Conservation (phyloP, 768 basidiomycete genomes). For the Leucosporidium scottii region DNA sequence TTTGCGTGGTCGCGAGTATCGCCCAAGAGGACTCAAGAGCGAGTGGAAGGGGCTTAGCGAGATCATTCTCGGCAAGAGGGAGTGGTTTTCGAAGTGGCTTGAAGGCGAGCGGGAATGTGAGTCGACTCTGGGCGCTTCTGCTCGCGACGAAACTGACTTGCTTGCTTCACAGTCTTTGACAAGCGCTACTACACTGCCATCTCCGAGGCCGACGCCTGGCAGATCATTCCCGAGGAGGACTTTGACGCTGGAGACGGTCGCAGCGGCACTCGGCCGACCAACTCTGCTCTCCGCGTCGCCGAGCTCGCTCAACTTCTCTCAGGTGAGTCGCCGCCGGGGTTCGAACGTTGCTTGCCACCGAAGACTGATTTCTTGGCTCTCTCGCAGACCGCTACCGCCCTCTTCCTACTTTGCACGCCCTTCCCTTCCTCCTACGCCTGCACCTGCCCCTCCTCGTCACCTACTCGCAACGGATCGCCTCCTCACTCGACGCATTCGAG, state of each 20-base stretch:
- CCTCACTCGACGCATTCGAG: constrained; percentile 90
- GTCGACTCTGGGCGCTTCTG: constrained; percentile 39
- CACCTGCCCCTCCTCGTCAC: constrained; percentile 76
- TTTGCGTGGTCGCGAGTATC: constrained; percentile 63
- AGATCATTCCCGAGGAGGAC: constrained; percentile 60
- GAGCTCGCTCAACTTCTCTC: constrained; percentile 86
- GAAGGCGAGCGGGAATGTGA: constrained; percentile 79
- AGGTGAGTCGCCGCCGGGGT: constrained; percentile 47
- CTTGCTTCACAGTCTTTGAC: constrained; percentile 60
- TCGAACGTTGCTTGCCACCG: not conserved
- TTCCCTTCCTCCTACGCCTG: constrained; percentile 69
- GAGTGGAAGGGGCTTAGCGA: constrained; percentile 73
- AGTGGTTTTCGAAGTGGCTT: constrained; percentile 90
- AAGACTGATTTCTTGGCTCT: not conserved
- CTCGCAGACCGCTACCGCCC: constrained; percentile 64
- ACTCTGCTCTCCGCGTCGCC: constrained; percentile 74
- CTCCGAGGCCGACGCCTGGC: constrained; percentile 74
- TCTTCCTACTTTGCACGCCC: constrained; percentile 69
- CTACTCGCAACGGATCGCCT: constrained; percentile 68
- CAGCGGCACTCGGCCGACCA: constrained; percentile 55
- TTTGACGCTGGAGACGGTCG: constrained; percentile 46
- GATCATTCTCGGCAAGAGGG: constrained; percentile 68
- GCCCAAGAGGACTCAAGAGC: constrained; percentile 39
- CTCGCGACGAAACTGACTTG: not conserved
- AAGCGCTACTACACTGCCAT: constrained; percentile 81